These are phyloP conservation scores for Gentiana straminea DNA, from an alignment of 257 asterid species.

Conservation along the genomic window DNA sequence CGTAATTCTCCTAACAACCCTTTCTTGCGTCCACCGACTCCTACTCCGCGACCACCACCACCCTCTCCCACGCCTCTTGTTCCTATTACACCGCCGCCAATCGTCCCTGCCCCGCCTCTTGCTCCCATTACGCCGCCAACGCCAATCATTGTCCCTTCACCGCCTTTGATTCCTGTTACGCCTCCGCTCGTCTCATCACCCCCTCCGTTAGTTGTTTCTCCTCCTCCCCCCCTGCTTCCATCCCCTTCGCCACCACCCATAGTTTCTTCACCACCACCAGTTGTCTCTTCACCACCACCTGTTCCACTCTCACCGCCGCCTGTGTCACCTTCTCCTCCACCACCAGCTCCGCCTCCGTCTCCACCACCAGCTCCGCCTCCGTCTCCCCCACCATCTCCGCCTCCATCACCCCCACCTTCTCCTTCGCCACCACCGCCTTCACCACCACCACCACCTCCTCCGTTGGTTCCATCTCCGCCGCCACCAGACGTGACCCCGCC, in stretches of 20 bases:
- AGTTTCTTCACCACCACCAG: conserved; percentile 6
- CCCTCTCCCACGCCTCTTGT: conserved; percentile 11
- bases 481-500: conserved; percentile 7
- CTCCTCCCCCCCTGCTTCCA: conserved; percentile 5
- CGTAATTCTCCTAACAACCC: conserved; percentile 20
- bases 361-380: conserved; percentile 9
- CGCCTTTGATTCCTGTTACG: conserved; percentile 2
- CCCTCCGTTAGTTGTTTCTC: conserved; percentile 2
- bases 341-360: neutral
- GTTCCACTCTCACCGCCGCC: conserved; percentile 11
- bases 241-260: conserved; percentile 16
- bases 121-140: conserved; percentile 1
- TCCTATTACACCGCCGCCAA: conserved; percentile 8
- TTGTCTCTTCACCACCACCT: conserved; percentile 20
- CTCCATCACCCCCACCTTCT: conserved; percentile 3
- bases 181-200: conserved; percentile 15
- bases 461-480: conserved; percentile 15
- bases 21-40: conserved; percentile 16
- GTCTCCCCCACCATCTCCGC: conserved; percentile 12
- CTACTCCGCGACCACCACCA: conserved; percentile 13
- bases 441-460: conserved; percentile 11
- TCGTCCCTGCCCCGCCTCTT: conserved; percentile 12
- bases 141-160: conserved; percentile 15
- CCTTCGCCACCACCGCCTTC: conserved; percentile 5
- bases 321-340: conserved; percentile 10